Conservation (phyloP, 2,329 filamentous ascomycete species). For the Blastomyces percursus region DNA sequence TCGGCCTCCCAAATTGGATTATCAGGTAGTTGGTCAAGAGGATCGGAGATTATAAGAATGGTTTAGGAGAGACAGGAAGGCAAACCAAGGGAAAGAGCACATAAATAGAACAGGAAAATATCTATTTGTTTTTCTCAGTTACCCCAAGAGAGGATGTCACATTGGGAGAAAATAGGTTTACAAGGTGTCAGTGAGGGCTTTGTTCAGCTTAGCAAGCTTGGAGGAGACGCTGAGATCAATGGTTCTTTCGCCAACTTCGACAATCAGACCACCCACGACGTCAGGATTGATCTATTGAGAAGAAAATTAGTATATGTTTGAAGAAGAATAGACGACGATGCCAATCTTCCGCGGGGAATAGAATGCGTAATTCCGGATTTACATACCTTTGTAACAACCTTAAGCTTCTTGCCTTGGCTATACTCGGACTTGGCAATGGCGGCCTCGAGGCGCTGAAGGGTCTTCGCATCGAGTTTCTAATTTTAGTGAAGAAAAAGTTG, state of each 20-base stretch:
- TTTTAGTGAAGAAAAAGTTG: constrained; percentile 2
- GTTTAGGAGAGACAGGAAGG: not conserved
- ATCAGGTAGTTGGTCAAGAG: not conserved
- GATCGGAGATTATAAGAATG: not conserved
- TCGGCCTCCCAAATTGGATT: not conserved
- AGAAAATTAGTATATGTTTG: not conserved
- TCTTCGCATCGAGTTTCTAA: constrained; percentile 76
- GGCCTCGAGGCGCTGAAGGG: constrained; percentile 71
- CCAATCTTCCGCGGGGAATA: constrained; percentile 4
- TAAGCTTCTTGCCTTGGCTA: constrained; percentile 91
- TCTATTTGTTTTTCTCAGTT: constrained; percentile 4
- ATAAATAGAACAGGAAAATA: not conserved
- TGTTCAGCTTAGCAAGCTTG: constrained; percentile 98
- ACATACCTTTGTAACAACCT: constrained; percentile 78
- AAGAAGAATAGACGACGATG: not conserved
- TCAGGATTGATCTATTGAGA: constrained; percentile 71
- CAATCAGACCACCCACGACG: constrained; percentile 83
- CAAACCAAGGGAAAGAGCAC: not conserved
- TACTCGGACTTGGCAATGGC: constrained; percentile 84
- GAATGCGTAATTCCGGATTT: not conserved
- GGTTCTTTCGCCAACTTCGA: constrained; percentile 95
- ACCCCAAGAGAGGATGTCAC: not conserved
- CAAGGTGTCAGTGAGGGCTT: constrained; percentile 91
- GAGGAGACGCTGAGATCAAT: constrained; percentile 93
- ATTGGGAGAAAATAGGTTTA: constrained; percentile 47